Conservation (phyloP, 75 land plant genomes). For the Gnetum montanum region DNA sequence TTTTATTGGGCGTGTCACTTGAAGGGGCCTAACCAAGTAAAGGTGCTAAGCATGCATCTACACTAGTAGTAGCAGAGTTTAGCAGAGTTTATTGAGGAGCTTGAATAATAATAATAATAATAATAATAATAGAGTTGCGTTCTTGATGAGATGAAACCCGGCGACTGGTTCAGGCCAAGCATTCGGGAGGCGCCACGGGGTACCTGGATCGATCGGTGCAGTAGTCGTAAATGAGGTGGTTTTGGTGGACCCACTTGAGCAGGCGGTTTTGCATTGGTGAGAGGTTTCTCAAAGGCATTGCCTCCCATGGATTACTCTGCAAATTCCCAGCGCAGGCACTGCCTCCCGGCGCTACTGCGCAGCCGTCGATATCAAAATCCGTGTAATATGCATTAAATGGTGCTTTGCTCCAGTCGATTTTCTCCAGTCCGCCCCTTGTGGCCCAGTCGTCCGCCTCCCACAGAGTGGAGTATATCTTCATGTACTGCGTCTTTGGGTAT, state of each 20-base stretch:
- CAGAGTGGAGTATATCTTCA: constrained; percentile 70
- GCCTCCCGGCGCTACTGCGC: constrained; percentile 27
- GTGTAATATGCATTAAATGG: constrained; percentile 67
- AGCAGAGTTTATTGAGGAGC: too few species aligned
- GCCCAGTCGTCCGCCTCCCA: constrained; percentile 92
- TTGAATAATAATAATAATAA: too few species aligned
- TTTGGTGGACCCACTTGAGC: constrained; percentile 41
- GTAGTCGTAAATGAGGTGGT: constrained; percentile 65
- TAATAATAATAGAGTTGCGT: too few species aligned
- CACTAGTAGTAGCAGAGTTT: too few species aligned
- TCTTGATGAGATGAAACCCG: too few species aligned
- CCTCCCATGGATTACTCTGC: constrained; percentile 33
- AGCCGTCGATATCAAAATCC: constrained; percentile 67
- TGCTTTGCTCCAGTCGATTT: constrained; percentile 64
- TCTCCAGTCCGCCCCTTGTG: constrained; percentile 72
- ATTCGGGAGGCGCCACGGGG: constrained; percentile 48
- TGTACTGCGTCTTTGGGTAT: constrained; percentile 52
- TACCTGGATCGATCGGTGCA: constrained; percentile 47
- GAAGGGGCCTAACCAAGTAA: too few species aligned
- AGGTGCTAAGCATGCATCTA: too few species aligned
- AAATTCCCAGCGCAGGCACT: constrained; percentile 16
- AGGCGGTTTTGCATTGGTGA: constrained; percentile 14
- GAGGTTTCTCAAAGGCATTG: constrained; percentile 18
- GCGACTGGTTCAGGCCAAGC: constrained; percentile 29
- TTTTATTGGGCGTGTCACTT: too few species aligned